Conservation (phyloP, 495 filamentous ascomycete species). For the Penicillium salamii region DNA sequence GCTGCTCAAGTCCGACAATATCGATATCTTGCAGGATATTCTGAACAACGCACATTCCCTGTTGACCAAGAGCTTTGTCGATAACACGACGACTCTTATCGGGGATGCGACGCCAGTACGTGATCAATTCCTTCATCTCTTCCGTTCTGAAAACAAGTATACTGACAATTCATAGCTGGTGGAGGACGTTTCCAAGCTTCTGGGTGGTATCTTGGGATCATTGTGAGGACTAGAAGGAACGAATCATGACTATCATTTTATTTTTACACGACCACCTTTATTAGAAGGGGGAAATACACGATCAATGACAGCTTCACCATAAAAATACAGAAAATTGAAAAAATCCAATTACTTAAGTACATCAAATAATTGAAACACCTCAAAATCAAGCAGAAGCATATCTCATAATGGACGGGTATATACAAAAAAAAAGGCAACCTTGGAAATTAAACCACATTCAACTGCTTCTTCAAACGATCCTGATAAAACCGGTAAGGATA, state of each 20-base stretch:
- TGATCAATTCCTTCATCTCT: neutral
- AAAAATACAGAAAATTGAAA: conserved; percentile 6
- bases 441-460: conserved; percentile 30
- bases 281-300: conserved; percentile 16
- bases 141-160: too few species aligned
- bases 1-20: conserved; percentile 28
- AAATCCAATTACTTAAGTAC: too few species aligned
- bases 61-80: conserved; percentile 34
- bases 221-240: conserved; percentile 7
- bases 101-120: conserved; percentile 52
- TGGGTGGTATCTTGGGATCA: conserved; percentile 29
- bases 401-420: conserved; percentile 9
- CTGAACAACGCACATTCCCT: conserved; percentile 32
- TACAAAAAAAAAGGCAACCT: too few species aligned
- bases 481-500: conserved; percentile 34
- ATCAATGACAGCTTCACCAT: conserved; percentile 1
- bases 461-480: conserved; percentile 24
- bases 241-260: conserved; percentile 4
- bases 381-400: neutral
- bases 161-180: conserved; percentile 23
- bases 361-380: neutral
- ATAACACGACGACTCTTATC: conserved; percentile 49
- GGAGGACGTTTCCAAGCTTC: conserved; percentile 31
- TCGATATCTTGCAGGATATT: conserved; percentile 30
- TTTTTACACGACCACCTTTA: conserved; percentile 1